Conservation (phyloP, 192 early-diverging fungal species). For the Spizellomyces sp. region DNA sequence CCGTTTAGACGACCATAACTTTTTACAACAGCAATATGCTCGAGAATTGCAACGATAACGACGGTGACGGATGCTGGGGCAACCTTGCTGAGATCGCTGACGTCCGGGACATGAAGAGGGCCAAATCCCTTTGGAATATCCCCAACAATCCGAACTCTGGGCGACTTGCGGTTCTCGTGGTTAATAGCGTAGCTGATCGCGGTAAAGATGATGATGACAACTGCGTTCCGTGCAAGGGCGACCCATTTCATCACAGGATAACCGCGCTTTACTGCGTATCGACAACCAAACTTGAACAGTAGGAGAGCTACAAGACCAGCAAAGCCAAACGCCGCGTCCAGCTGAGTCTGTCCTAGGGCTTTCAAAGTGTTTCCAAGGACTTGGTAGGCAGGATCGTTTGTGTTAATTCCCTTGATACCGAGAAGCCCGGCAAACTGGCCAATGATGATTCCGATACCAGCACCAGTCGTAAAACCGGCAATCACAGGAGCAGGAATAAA, state of each 20-base stretch:
- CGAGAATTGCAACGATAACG: slow-evolving; percentile 78
- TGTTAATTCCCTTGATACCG: slow-evolving; percentile 77
- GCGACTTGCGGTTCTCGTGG: slow-evolving; percentile 14
- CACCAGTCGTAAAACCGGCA: slow-evolving; percentile 86
- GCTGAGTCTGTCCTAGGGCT: slow-evolving; percentile 38
- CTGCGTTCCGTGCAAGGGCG: slow-evolving; percentile 71
- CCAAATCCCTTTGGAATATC: slow-evolving; percentile 75
- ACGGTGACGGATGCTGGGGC: slow-evolving; percentile 62
- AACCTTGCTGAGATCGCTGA: slow-evolving; percentile 47
- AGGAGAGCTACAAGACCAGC: slow-evolving; percentile 47
- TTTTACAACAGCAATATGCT: slow-evolving; percentile 89
- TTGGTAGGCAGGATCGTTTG: slow-evolving; percentile 65
- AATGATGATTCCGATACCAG: slow-evolving; percentile 78
- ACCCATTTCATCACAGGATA: slow-evolving; percentile 57
- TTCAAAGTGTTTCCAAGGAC: slow-evolving; percentile 72
- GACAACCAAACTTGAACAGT: slow-evolving; percentile 36
- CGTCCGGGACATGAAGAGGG: slow-evolving; percentile 46
- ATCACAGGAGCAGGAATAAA: slow-evolving; percentile 83
- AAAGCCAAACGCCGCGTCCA: slow-evolving; percentile 69
- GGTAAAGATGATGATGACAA: slow-evolving; percentile 78
- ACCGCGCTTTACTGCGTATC: slow-evolving; percentile 8
- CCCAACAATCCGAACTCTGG: slow-evolving; percentile 64
- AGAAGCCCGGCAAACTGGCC: slow-evolving; percentile 78
- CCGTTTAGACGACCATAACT: slow-evolving; percentile 84
- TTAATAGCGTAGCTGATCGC: slow-evolving; percentile 70